Base-by-base conservation (phyloP, 2,329 filamentous ascomycete genomes). In the Elsinoe perseae region DNA sequence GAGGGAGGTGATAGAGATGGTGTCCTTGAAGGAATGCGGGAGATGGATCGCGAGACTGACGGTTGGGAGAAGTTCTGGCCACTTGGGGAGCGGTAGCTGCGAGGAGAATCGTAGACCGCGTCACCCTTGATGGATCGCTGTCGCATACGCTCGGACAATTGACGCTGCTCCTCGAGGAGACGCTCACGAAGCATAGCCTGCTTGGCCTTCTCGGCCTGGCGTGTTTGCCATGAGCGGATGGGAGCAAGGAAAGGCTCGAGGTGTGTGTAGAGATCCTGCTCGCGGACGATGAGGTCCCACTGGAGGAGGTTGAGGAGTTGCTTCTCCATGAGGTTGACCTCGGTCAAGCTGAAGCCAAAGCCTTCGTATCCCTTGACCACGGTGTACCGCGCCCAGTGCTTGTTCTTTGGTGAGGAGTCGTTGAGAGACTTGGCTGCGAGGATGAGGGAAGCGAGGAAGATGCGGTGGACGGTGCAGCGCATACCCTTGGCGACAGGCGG, bases 271-370 rank as follows among this genome's bases (percentile, higher is more conserved):
- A 98, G 84, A 65, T 97, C 90, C 56, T 91, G 80, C 67, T 90
- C 83, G 40, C 79, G 84, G 67, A 98, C 90, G 63, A 88, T 82
- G 59, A 95, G 82, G 63, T 98, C 89, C 89, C 91, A 98, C 69
- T 96, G 88, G 44, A 98, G 80, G 42, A 98, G 81, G 77, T 89
- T 93, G 54, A 98, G 85, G 27, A 98, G 81, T 75, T 98, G 93
- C 80, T 95, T 95, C 80, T 98, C 93, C 93, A 98, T 98, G 60
- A 97, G 80, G 77, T 98, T 98, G 66, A 98, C 93, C 75, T 98
- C 93, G 32, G 89, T 93, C 63, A 91, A 80, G 66, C 85, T 92
- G 79, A 98, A 97, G 64, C 90, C 88, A 67, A 97, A 98, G 67
- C 78, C 82, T 9, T 84, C 83, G 70, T 78, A 86, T 55, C 81